Evolutionary conservation across 106 monocot species (phyloP), one percentile per base, ranked within the genome.

Genomic region (Gastrodia elata): DNA sequence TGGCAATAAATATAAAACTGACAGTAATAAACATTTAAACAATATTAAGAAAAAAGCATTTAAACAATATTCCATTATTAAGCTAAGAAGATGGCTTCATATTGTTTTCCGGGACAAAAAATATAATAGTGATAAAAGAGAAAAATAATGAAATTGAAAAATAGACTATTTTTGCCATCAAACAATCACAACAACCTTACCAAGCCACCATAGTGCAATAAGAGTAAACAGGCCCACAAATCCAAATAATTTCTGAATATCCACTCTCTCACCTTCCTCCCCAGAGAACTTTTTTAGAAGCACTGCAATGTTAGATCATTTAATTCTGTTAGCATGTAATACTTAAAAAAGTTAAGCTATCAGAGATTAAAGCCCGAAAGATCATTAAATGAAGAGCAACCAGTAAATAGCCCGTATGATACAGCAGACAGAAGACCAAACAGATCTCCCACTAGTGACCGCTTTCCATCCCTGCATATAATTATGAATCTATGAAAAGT

Each of bases 201-300:
- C 88, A 81, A 93, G 92, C 97, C 97, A 97, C 97, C 97, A 97
- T 58, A 97, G 86, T 34, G 88, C 79, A 75, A 93, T 74, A 52
- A 97, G 87, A 59, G 90, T 90, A 48, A 93, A 97, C 24, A 97
- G 58, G 28, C 97, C 97, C 56, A 97, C 84, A 83, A 90, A 97
- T 84, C 97, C 97, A 86, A 97, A 97, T 55, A 97, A 82, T 46
- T 97, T 97, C 78, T 97, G 97, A 39, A 97, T 81, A 88, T 97
- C 97, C 80, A 82, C 84, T 38, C 81, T 81, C 85, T 93, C 83
- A 20, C 90, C 97, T 75, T 97, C 93, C 77, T 92, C 90, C 76
- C 97, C 97, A 49, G 88, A 75, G 75, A 97, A 91, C 70, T 97
- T 97, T 75, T 97, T 97, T 16, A 97, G 87, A 73, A 97, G 93